Evolutionary conservation across 495 filamentous ascomycete species (phyloP).

Genomic region (Aspergillus sclerotiicarbonarius): DNA sequence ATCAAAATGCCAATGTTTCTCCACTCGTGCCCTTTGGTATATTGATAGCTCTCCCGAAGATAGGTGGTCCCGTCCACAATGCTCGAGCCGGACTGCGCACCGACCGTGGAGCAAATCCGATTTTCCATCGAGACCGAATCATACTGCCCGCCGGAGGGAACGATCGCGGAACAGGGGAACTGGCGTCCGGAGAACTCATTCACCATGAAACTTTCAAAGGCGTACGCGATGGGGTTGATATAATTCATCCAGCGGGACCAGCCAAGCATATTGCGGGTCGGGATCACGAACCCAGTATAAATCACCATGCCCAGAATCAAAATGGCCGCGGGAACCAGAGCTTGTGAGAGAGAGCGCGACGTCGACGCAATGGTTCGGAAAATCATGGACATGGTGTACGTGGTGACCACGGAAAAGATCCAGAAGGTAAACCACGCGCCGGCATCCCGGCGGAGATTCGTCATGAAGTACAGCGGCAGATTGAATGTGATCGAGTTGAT

Average conservation of each 20-base stretch:
- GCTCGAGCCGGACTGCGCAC: conserved; percentile 41
- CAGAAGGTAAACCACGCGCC: conserved; percentile 52
- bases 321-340: conserved; percentile 31
- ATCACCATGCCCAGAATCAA: conserved; percentile 33
- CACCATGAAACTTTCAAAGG: neutral
- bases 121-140: conserved; percentile 8
- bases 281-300: conserved; percentile 34
- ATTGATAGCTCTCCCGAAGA: conserved; percentile 46
- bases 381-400: conserved; percentile 47
- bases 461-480: conserved; percentile 53
- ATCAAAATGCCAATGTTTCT: conserved; percentile 48
- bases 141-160: conserved; percentile 30
- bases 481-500: conserved; percentile 44
- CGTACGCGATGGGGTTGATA: conserved; percentile 60
- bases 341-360: conserved; percentile 34
- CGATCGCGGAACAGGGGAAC: neutral
- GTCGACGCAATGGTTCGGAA: conserved; percentile 35
- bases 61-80: conserved; percentile 46
- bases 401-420: conserved; percentile 42
- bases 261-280: conserved; percentile 31
- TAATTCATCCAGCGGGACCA: conserved; percentile 50
- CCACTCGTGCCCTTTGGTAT: conserved; percentile 53
- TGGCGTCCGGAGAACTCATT: conserved; percentile 1
- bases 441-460: conserved; percentile 36
- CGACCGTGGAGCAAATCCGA: conserved; percentile 46